These are phyloP conservation scores for Colletotrichum cuscutae DNA, from an alignment of 2,329 filamentous ascomycete genomes.

Conservation along the genomic window DNA sequence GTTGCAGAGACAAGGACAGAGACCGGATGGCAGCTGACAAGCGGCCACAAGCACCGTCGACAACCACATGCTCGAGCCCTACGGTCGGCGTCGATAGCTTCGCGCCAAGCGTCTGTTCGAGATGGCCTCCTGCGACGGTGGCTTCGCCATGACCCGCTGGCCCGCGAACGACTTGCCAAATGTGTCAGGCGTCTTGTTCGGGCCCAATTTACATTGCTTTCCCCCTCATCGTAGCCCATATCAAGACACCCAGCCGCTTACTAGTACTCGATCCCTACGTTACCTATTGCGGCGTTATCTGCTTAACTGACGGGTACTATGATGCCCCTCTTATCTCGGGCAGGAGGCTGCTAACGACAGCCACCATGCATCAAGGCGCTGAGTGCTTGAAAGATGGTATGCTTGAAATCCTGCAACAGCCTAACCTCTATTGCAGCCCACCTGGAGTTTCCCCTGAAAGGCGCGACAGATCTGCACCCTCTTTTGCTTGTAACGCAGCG, in stretches of 20 bases:
- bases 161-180: conserved; percentile 2
- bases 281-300: conserved; percentile 27
- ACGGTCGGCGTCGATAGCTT: conserved; percentile 27
- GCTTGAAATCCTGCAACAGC: conserved; percentile 11
- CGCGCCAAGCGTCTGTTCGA: conserved; percentile 16
- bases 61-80: conserved; percentile 26
- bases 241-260: neutral
- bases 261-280: neutral
- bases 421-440: conserved; percentile 7
- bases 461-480: conserved; percentile 14
- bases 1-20: neutral
- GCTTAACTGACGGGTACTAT: neutral
- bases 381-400: conserved; percentile 5
- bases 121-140: conserved; percentile 31
- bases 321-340: conserved; percentile 1
- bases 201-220: neutral
- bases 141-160: conserved; percentile 24
- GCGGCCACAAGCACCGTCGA: conserved; percentile 16
- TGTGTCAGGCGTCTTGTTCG: conserved; percentile 12
- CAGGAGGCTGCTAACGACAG: conserved; percentile 21
- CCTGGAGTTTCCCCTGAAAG: conserved; percentile 23
- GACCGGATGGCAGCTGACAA: conserved; percentile 34
- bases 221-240: conserved; percentile 12
- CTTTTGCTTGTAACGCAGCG: conserved; percentile 6
- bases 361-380: conserved; percentile 28